A percentile compares a stretch with the other conserved stretches of the same genome.
Evolutionary conservation across 805 yeast species (phyloP).

Genomic region (Saccharomycopsis sp.): DNA sequence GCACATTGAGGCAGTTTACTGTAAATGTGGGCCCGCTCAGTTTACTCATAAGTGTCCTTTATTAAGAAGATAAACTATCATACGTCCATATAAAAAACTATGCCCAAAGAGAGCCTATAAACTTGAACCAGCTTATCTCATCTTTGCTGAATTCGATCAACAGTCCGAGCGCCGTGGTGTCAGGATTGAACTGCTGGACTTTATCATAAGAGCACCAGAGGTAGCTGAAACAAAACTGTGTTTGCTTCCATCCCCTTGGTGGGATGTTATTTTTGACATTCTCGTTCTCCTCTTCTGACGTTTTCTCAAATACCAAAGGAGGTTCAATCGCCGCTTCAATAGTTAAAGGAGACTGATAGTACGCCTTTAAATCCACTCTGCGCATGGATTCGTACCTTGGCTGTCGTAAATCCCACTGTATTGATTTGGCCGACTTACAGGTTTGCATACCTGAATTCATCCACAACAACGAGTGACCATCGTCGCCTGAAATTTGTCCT

Average conservation of each 20-base stretch:
- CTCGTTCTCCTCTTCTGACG: constrained; percentile 25
- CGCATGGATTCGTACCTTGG: constrained; percentile 24
- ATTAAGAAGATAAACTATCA: no score
- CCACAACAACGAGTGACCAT: constrained; percentile 44
- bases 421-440: constrained; percentile 37
- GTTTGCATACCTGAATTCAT: constrained; percentile 50
- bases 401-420: constrained; percentile 31
- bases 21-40: no score
- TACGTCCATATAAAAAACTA: no score
- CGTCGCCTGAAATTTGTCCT: constrained; percentile 48
- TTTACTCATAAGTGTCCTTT: no score
- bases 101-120: neutral
- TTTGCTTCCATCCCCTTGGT: constrained; percentile 38
- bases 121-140: neutral
- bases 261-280: constrained; percentile 33
- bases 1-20: no score
- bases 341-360: constrained; percentile 34
- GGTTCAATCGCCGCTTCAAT: constrained; percentile 46
- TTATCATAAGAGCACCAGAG: constrained; percentile 54
- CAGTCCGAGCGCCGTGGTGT: neutral
- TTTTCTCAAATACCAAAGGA: constrained; percentile 32
- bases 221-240: constrained; percentile 41
- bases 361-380: constrained; percentile 25
- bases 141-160: neutral
- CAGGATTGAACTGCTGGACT: constrained; percentile 23